phyloP scores from a whole-genome alignment of 2,329 filamentous ascomycete species.

The Diplodia mutila region DNA sequence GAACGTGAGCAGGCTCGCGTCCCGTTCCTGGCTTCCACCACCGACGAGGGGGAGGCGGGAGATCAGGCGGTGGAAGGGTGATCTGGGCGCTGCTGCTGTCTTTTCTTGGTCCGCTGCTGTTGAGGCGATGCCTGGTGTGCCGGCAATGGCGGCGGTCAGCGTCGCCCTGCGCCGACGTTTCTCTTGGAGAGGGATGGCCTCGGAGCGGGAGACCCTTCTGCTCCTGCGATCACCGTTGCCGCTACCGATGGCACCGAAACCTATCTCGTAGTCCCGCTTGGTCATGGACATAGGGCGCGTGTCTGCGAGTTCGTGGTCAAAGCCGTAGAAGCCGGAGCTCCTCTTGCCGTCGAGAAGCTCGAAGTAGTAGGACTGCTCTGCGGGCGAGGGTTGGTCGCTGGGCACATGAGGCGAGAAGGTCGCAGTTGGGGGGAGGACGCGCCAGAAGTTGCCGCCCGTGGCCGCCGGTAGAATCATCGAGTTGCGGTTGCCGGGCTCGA shows the following conservation, averaged over 20 bases:
- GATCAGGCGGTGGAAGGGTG: background rate
- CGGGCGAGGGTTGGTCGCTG: background rate
- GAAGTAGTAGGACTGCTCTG: background rate
- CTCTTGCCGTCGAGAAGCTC: background rate
- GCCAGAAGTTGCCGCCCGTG: constrained; percentile 7
- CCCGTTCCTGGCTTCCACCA: background rate
- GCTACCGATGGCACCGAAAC: background rate
- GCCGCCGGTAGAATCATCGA: constrained; percentile 23
- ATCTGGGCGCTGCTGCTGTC: background rate
- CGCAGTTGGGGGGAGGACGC: background rate
- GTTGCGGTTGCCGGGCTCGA: constrained; percentile 19
- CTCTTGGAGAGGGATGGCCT: background rate
- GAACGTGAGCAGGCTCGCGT: constrained; percentile 40
- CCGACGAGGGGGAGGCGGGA: background rate
- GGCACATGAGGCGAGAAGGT: background rate
- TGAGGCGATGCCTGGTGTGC: background rate
- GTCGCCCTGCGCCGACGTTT: background rate
- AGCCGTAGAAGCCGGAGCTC: background rate
- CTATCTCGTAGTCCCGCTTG: constrained; percentile 10
- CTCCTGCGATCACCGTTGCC: background rate
- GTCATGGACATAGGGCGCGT: background rate
- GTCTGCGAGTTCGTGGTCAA: background rate
- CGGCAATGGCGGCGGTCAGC: background rate
- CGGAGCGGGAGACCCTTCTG: background rate
- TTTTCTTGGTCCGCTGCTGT: background rate